These are phyloP conservation scores for Crithidia mellificae DNA, from an alignment of 208 protist species.

Conservation along the genomic window DNA sequence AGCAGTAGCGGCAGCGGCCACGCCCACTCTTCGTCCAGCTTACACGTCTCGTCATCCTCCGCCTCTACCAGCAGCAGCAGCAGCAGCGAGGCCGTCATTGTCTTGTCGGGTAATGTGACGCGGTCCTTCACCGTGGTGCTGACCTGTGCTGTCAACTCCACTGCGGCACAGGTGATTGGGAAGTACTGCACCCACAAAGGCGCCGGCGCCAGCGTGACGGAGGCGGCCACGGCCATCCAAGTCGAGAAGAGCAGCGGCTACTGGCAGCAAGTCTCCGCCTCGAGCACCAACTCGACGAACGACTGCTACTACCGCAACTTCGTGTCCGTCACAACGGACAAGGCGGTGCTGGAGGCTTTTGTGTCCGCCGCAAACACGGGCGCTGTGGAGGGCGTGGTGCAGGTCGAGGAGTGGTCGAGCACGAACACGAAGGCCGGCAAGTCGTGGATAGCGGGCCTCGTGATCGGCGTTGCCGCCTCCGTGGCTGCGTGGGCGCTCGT, in stretches of 20 bases:
- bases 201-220: background rate
- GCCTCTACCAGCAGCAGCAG: no score
- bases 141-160: background rate
- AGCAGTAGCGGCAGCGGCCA: no score
- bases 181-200: constrained; percentile 1
- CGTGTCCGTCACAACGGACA: constrained; percentile 8
- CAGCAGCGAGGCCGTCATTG: constrained; percentile 2
- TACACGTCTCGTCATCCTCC: background rate
- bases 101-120: background rate
- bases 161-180: background rate
- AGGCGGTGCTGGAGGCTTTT: constrained; percentile 2
- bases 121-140: constrained; percentile 3
- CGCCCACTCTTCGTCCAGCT: no score
- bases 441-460: constrained; percentile 23
- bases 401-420: constrained; percentile 5
- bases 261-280: background rate
- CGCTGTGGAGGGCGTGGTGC: constrained; percentile 6
- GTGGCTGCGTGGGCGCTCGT: constrained; percentile 7
- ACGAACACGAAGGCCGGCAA: constrained; percentile 1
- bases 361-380: constrained; percentile 10
- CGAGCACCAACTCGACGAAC: background rate
- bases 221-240: background rate
- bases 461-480: constrained; percentile 6
- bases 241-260: constrained; percentile 1
- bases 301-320: constrained; percentile 21